Percentiles rank a stretch among this genome's conserved stretches.
phyloP scores from a whole-genome alignment of 2,329 filamentous ascomycete genomes.

The Blastomyces gilchristii region DNA sequence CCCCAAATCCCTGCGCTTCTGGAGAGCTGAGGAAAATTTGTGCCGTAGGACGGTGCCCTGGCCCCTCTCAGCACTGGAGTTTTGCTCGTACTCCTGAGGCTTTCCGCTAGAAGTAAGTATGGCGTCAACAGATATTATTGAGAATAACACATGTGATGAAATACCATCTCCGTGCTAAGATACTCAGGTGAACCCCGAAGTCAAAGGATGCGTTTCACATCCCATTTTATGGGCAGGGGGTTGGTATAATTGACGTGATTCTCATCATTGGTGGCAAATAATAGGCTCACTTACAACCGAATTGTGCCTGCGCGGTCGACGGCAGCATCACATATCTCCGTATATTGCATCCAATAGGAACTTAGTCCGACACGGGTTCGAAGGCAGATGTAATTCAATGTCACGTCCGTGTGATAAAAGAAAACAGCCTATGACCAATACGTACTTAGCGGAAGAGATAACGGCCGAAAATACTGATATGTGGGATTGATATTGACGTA shows the following conservation, averaged over 20 bases:
- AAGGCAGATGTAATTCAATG: too few species aligned
- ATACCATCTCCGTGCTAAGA: neutral
- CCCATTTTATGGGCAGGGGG: too few species aligned
- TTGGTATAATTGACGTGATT: neutral
- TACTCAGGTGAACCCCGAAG: neutral
- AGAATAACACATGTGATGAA: too few species aligned
- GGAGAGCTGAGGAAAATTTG: too few species aligned
- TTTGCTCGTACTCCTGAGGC: too few species aligned
- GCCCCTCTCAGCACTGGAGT: too few species aligned
- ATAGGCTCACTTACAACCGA: neutral
- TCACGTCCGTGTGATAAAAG: neutral
- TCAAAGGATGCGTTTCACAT: neutral
- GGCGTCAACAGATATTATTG: too few species aligned
- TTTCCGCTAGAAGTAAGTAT: too few species aligned
- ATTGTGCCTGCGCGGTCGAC: neutral
- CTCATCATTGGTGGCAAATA: neutral
- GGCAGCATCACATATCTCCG: neutral
- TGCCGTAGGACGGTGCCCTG: too few species aligned
- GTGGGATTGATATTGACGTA: neutral
- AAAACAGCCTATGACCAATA: too few species aligned
- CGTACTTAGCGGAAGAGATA: neutral
- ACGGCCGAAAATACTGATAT: neutral
- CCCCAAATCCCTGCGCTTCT: too few species aligned
- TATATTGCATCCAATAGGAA: neutral
- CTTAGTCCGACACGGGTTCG: neutral